phyloP scores from a whole-genome alignment of 225 moss, liverwort and hornwort genomes.

The Ulota crispa region DNA sequence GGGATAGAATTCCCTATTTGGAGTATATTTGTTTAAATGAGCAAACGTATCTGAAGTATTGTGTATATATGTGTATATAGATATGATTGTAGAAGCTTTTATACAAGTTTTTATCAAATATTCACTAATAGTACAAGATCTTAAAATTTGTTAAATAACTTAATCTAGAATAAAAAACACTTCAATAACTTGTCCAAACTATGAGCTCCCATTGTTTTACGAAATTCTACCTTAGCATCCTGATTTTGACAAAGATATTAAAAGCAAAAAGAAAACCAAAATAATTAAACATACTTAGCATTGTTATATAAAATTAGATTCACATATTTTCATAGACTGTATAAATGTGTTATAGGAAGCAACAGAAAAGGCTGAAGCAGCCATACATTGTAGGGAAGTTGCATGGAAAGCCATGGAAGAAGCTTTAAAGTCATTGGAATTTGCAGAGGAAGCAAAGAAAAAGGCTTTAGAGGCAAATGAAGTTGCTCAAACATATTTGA shows the following conservation, averaged over 20 bases:
- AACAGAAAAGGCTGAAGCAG: constrained; percentile 4
- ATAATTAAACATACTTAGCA: not conserved
- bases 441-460: constrained; percentile 34
- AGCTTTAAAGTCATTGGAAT: constrained; percentile 39
- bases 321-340: too few relatives aligned
- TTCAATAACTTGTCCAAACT: not conserved
- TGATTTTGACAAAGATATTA: not conserved
- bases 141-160: not conserved
- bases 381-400: constrained; percentile 55
- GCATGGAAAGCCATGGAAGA: constrained; percentile 50
- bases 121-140: not conserved
- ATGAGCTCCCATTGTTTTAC: fast-evolving
- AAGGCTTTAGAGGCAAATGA: constrained; percentile 49
- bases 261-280: not conserved
- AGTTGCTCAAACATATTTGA: constrained; percentile 46
- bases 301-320: too few relatives aligned
- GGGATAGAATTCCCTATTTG: not conserved
- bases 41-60: not conserved
- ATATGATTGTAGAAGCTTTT: not conserved
- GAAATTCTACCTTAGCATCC: fast-evolving
- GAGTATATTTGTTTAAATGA: fast-evolving
- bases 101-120: not conserved
- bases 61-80: too few relatives aligned
- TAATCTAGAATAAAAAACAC: not conserved
- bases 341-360: constrained; percentile 6